Conservation (phyloP, 768 basidiomycete genomes). For the Lentinula aciculospora region DNA sequence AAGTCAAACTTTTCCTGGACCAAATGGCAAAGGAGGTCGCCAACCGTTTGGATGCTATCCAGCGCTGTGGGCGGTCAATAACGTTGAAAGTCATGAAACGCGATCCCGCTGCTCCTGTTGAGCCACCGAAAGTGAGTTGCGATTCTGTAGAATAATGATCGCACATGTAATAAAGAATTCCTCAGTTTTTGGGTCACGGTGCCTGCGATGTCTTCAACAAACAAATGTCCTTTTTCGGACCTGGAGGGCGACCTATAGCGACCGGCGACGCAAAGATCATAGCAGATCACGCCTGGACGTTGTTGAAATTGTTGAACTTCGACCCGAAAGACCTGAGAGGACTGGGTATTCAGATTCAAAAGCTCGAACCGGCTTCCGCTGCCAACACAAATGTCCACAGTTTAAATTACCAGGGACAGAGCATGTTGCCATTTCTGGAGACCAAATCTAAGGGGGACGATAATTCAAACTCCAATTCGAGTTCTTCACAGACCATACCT, state of each 20-base stretch:
- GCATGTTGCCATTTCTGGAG: slow-evolving; percentile 49
- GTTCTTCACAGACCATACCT: background rate
- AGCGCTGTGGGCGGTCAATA: slow-evolving; percentile 67
- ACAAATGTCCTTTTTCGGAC: slow-evolving; percentile 52
- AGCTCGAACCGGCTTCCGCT: slow-evolving; percentile 56
- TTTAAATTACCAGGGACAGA: slow-evolving; percentile 44
- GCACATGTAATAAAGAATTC: too few relatives aligned
- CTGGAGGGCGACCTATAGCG: slow-evolving; percentile 46
- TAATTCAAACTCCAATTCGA: background rate
- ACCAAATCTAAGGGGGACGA: background rate
- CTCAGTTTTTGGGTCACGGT: slow-evolving; percentile 89
- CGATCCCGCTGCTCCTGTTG: slow-evolving; percentile 79
- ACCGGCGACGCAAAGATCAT: slow-evolving; percentile 72
- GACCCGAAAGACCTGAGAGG: slow-evolving; percentile 88
- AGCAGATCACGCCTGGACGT: slow-evolving; percentile 69
- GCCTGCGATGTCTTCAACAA: slow-evolving; percentile 78
- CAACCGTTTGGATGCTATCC: slow-evolving; percentile 59
- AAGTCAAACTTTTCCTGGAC: slow-evolving; percentile 74
- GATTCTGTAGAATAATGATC: too few relatives aligned
- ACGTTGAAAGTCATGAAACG: slow-evolving; percentile 89
- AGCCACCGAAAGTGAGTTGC: slow-evolving; percentile 73
- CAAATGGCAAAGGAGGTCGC: slow-evolving; percentile 78
- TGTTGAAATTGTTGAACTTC: slow-evolving; percentile 69
- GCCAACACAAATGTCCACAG: slow-evolving; percentile 8
- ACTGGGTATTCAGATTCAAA: slow-evolving; percentile 86